Evolutionary conservation across 2,329 filamentous ascomycete species (phyloP).

Genomic region (Davidsoniella eucalypti): DNA sequence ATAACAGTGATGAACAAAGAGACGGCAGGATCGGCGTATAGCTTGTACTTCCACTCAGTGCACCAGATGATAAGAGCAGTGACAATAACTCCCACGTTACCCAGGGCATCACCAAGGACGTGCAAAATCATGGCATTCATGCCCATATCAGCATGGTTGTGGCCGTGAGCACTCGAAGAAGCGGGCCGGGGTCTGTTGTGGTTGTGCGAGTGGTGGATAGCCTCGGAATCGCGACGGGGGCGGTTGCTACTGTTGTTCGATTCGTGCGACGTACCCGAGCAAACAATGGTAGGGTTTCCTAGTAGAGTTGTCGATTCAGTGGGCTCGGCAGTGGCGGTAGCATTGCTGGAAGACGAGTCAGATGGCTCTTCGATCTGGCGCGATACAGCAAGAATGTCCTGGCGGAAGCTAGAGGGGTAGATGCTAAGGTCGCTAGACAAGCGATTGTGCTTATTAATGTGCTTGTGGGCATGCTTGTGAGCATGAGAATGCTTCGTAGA

Average conservation of each 20-base stretch:
- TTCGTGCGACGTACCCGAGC: conserved; percentile 16
- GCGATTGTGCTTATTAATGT: conserved; percentile 22
- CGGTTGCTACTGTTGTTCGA: conserved; percentile 7
- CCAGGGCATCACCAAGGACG: conserved; percentile 67
- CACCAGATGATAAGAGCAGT: conserved; percentile 85
- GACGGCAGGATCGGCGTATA: conserved; percentile 80
- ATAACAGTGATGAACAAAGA: conserved; percentile 85
- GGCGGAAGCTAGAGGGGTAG: conserved; percentile 76
- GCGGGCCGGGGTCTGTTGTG: conserved; percentile 55
- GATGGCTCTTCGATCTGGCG: conserved; percentile 28
- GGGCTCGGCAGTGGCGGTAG: conserved; percentile 18
- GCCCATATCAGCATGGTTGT: conserved; percentile 78
- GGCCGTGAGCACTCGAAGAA: conserved; percentile 46
- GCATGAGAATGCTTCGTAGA: conserved; percentile 24
- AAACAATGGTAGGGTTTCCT: conserved; percentile 22
- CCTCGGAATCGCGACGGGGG: conserved; percentile 30
- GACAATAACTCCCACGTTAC: conserved; percentile 71
- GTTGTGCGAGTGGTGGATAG: conserved; percentile 55
- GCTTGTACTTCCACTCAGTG: conserved; percentile 62
- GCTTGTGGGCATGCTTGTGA: conserved; percentile 17
- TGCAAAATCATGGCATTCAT: conserved; percentile 76
- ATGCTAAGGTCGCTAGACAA: conserved; percentile 61
- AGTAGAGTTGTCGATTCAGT: conserved; percentile 33
- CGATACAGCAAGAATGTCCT: conserved; percentile 73
- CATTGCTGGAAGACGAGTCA: conserved; percentile 15